These are phyloP conservation scores for Beauveria caledonica DNA, from an alignment of 2,329 filamentous ascomycete genomes.

Conservation along the genomic window DNA sequence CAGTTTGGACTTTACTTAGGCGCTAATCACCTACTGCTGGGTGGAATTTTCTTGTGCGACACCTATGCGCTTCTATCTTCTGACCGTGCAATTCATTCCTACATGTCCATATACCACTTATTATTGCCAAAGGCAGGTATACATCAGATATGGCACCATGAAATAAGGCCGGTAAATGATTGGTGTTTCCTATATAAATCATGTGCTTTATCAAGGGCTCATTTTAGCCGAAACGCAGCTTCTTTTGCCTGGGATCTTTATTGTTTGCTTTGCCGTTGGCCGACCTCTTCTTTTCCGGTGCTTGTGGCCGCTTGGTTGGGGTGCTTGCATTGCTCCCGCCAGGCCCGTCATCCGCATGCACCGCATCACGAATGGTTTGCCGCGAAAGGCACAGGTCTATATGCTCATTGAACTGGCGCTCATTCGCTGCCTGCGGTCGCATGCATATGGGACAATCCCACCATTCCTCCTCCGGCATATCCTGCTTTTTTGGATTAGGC, in stretches of 20 bases:
- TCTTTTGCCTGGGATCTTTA: slow-evolving; percentile 41
- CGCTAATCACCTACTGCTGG: too few relatives aligned
- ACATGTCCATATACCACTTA: too few relatives aligned
- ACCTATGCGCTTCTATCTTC: too few relatives aligned
- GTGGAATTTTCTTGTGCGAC: too few relatives aligned
- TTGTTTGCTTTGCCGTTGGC: slow-evolving; percentile 17
- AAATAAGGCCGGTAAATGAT: not conserved
- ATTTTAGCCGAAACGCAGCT: slow-evolving; percentile 40
- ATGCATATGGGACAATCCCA: slow-evolving; percentile 88
- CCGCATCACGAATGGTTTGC: slow-evolving; percentile 75
- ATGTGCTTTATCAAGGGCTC: not conserved
- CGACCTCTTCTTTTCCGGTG: slow-evolving; percentile 31
- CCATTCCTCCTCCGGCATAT: slow-evolving; percentile 36
- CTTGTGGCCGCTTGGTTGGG: slow-evolving; percentile 10
- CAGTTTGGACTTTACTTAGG: too few relatives aligned
- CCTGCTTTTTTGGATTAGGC: slow-evolving; percentile 33
- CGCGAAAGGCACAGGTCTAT: slow-evolving; percentile 86
- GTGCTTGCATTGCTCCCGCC: not conserved
- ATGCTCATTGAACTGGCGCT: slow-evolving; percentile 77
- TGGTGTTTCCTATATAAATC: not conserved
- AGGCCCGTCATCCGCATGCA: slow-evolving; percentile 43
- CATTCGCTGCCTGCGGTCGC: slow-evolving; percentile 66
- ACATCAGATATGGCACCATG: too few relatives aligned
- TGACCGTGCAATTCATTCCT: too few relatives aligned
- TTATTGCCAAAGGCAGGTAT: too few relatives aligned